These are phyloP conservation scores for Carpinus fangiana DNA, from an alignment of 306 rosid species.

Conservation along the genomic window DNA sequence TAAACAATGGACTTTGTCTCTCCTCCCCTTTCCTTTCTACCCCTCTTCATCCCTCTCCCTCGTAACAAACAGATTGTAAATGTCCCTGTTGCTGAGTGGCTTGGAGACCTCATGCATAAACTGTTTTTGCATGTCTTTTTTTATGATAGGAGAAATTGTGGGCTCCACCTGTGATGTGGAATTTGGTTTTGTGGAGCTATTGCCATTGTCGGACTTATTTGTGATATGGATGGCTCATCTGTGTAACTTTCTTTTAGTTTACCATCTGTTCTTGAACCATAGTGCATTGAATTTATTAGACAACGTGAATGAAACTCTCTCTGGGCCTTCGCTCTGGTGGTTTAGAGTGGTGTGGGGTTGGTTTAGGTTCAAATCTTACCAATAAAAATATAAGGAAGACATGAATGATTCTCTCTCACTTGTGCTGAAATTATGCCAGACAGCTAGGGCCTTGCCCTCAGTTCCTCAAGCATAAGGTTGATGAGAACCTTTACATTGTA, in stretches of 20 bases:
- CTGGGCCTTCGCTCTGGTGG: neutral
- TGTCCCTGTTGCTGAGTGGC: neutral
- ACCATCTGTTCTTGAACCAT: neutral
- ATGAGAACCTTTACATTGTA: neutral
- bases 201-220: neutral
- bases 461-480: constrained; percentile 1
- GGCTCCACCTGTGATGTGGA: neutral
- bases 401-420: neutral
- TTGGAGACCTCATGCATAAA: constrained; percentile 8
- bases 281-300: neutral
- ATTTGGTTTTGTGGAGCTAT: neutral
- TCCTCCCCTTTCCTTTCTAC: neutral
- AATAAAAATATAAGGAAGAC: neutral
- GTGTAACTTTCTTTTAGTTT: neutral
- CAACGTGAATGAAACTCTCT: too few species aligned
- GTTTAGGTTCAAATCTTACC: neutral
- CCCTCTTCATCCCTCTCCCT: neutral
- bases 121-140: neutral
- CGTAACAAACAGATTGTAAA: neutral
- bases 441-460: neutral
- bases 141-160: constrained; percentile 7
- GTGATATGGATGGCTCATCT: neutral
- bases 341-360: neutral
- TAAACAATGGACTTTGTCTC: neutral
- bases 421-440: neutral